Conservation (phyloP, 306 rosid genomes). For the Inga leiocalycina region DNA sequence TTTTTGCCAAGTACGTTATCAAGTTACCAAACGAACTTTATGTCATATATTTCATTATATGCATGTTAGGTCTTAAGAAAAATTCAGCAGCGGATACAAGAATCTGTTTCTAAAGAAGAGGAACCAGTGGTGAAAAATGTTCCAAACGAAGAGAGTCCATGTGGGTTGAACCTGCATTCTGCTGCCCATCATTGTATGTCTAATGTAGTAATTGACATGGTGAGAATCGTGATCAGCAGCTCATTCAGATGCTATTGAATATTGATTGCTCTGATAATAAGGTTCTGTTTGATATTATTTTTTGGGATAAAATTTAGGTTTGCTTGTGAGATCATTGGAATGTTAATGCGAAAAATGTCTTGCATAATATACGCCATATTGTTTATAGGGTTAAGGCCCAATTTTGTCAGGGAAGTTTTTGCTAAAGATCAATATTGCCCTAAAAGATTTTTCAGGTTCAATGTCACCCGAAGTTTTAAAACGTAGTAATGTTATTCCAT, state of each 20-base stretch:
- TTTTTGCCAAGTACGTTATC: background rate
- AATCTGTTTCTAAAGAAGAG: slow-evolving; percentile 30
- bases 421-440: too few relatives aligned
- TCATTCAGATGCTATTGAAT: background rate
- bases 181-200: slow-evolving; percentile 40
- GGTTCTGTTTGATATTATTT: background rate
- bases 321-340: background rate
- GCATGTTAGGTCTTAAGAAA: slow-evolving; percentile 42
- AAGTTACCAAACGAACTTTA: background rate
- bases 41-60: background rate
- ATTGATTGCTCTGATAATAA: background rate
- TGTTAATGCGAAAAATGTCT: background rate
- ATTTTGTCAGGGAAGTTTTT: too few relatives aligned
- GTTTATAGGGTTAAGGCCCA: background rate
- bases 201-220: slow-evolving; percentile 36
- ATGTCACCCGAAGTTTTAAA: too few relatives aligned
- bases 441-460: too few relatives aligned
- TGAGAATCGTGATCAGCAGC: slow-evolving; percentile 19
- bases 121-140: slow-evolving; percentile 5
- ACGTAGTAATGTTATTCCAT: too few relatives aligned
- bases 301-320: too few relatives aligned
- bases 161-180: slow-evolving; percentile 24
- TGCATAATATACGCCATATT: background rate
- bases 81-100: slow-evolving; percentile 46
- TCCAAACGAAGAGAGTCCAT: background rate